Evolutionary conservation across 805 yeast species (phyloP).

Genomic region (Candida schatavii): DNA sequence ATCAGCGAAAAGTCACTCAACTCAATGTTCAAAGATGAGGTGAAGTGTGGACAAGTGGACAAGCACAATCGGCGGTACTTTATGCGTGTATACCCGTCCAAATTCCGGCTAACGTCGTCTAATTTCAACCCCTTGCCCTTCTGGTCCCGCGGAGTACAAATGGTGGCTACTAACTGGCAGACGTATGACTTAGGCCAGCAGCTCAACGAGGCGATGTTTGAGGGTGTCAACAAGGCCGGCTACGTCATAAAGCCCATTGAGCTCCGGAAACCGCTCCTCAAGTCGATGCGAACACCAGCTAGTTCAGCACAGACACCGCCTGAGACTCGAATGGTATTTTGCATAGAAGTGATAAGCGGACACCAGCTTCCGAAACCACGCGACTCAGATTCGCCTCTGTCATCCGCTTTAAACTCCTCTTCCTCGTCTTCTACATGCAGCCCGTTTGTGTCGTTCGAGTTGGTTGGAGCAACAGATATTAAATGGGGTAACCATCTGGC

Average conservation of each 20-base stretch:
- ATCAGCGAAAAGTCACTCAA: constrained; percentile 71
- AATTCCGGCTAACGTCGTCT: constrained; percentile 68
- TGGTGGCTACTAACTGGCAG: constrained; percentile 98
- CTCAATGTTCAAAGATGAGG: constrained; percentile 60
- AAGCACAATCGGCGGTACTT: constrained; percentile 76
- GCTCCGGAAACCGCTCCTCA: constrained; percentile 36
- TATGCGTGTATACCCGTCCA: constrained; percentile 87
- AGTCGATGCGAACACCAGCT: constrained; percentile 13
- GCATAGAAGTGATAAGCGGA: constrained; percentile 61
- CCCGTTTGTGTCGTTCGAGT: constrained; percentile 62
- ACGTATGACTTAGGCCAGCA: constrained; percentile 88
- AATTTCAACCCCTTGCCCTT: constrained; percentile 77
- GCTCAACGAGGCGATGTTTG: constrained; percentile 79
- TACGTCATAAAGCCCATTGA: constrained; percentile 72
- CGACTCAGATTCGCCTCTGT: constrained; percentile 45
- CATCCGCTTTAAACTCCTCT: no score
- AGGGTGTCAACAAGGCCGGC: constrained; percentile 58
- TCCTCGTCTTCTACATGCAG: no score
- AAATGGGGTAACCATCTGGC: constrained; percentile 21
- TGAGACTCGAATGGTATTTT: constrained; percentile 14
- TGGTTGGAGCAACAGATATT: constrained; percentile 44
- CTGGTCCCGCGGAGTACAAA: constrained; percentile 86
- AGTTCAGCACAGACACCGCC: constrained; percentile 2
- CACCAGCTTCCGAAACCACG: constrained; percentile 79
- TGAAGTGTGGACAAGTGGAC: constrained; percentile 51